Evolutionary conservation across 2,329 filamentous ascomycete genomes (phyloP).

Genomic region (Teratosphaeria destructans): DNA sequence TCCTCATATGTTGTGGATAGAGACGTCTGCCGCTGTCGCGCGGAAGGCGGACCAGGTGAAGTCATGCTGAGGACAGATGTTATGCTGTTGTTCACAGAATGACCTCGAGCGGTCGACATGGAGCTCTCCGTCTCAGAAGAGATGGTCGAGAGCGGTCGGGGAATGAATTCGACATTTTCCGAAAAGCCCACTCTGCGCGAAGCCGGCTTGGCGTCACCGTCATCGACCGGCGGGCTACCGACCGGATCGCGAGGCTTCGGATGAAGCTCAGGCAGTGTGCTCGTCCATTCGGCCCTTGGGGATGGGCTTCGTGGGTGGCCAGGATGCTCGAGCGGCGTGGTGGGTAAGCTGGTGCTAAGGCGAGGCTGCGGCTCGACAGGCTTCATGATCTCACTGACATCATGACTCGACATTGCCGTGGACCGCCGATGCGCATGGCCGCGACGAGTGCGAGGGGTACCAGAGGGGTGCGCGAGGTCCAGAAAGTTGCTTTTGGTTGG

Average conservation of each 20-base stretch:
- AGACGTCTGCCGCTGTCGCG: constrained; percentile 31
- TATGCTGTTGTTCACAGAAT: constrained; percentile 68
- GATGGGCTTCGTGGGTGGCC: background rate
- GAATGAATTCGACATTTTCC: constrained; percentile 73
- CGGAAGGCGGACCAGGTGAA: constrained; percentile 35
- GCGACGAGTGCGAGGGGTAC: constrained; percentile 46
- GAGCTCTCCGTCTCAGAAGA: constrained; percentile 79
- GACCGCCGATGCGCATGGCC: constrained; percentile 76
- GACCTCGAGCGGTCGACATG: constrained; percentile 55
- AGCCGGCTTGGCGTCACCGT: constrained; percentile 25
- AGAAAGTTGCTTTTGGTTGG: constrained; percentile 56
- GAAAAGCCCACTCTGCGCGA: constrained; percentile 66
- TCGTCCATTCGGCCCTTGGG: background rate
- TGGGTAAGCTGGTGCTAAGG: constrained; percentile 21
- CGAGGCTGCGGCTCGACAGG: constrained; percentile 22
- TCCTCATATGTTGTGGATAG: constrained; percentile 33
- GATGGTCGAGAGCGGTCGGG: constrained; percentile 69
- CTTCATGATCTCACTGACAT: constrained; percentile 60
- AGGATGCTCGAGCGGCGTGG: constrained; percentile 24
- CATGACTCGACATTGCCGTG: constrained; percentile 69
- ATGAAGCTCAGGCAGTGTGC: background rate
- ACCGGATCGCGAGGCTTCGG: constrained; percentile 13
- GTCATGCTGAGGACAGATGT: constrained; percentile 62
- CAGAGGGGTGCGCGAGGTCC: constrained; percentile 41
- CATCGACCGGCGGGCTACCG: background rate